phyloP scores from a whole-genome alignment of 2,329 filamentous ascomycete species.

The Cytospora paraplurivora region DNA sequence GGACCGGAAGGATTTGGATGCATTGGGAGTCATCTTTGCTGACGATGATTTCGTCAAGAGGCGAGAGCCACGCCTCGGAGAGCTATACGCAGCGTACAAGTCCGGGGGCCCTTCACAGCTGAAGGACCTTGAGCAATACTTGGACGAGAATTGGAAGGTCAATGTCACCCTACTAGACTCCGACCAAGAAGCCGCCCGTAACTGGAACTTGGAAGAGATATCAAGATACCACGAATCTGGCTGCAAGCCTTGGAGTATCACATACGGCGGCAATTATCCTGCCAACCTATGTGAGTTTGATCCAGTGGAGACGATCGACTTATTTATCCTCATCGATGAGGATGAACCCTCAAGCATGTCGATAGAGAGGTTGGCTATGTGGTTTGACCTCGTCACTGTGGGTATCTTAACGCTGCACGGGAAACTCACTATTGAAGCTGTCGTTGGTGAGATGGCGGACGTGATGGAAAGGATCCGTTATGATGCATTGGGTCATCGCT shows the following conservation, averaged over 20 bases:
- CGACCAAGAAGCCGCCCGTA: not conserved
- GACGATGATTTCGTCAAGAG: too few relatives aligned
- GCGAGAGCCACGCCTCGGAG: not conserved
- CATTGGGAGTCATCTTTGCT: too few relatives aligned
- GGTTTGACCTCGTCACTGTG: not conserved
- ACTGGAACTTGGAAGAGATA: not conserved
- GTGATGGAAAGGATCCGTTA: conserved; percentile 37
- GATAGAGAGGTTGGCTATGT: not conserved
- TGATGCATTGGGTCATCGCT: conserved; percentile 29
- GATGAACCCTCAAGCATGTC: too few relatives aligned
- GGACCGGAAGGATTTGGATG: too few relatives aligned
- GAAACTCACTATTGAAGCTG: conserved; percentile 31
- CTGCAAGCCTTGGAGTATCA: not conserved
- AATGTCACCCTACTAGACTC: conserved; percentile 1
- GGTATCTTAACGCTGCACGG: too few relatives aligned
- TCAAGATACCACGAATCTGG: not conserved
- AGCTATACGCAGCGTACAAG: not conserved
- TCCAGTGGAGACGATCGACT: too few relatives aligned
- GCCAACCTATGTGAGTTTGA: too few relatives aligned
- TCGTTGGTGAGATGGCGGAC: conserved; percentile 38
- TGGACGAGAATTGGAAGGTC: conserved; percentile 1
- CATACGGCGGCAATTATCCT: too few relatives aligned
- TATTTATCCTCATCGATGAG: too few relatives aligned
- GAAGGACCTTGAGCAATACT: not conserved
- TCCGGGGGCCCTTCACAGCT: too few relatives aligned